A percentile compares a stretch with the other conserved stretches of the same genome.
Evolutionary conservation across 2,329 filamentous ascomycete species (phyloP).

Genomic region (Fusarium foetens): DNA sequence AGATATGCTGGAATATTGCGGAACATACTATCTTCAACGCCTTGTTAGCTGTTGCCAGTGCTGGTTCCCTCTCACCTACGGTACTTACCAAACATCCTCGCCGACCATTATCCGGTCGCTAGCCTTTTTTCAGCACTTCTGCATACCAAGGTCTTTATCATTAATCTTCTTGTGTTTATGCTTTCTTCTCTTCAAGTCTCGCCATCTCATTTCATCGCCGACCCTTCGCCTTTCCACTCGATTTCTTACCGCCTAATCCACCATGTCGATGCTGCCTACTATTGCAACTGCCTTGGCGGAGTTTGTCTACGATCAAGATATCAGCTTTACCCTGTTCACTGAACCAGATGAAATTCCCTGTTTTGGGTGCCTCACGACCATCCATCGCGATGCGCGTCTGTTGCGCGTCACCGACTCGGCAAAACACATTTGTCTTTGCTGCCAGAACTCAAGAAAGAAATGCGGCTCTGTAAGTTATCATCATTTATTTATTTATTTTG

Average conservation of each 20-base stretch:
- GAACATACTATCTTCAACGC: no score
- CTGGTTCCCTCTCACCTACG: not conserved
- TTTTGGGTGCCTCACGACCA: not conserved
- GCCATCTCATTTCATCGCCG: not conserved
- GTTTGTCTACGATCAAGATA: not conserved
- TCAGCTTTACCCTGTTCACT: fast-evolving
- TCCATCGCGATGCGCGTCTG: not conserved
- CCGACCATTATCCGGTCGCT: not conserved
- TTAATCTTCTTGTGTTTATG: not conserved
- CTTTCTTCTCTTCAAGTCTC: not conserved
- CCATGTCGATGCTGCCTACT: not conserved
- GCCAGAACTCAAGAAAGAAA: not conserved
- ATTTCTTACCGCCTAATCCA: fast-evolving
- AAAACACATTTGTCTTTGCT: not conserved
- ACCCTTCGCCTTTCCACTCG: fast-evolving
- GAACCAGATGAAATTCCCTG: not conserved
- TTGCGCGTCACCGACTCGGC: fast-evolving
- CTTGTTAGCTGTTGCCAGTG: not conserved
- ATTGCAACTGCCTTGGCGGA: not conserved
- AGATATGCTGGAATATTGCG: no score
- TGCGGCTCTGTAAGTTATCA: not conserved
- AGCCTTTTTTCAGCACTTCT: not conserved
- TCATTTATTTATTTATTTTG: fast-evolving
- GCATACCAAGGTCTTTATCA: not conserved
- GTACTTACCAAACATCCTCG: not conserved